Base-by-base conservation (phyloP, 352 stramenopile species). In the Phytophthora palmivora region DNA sequence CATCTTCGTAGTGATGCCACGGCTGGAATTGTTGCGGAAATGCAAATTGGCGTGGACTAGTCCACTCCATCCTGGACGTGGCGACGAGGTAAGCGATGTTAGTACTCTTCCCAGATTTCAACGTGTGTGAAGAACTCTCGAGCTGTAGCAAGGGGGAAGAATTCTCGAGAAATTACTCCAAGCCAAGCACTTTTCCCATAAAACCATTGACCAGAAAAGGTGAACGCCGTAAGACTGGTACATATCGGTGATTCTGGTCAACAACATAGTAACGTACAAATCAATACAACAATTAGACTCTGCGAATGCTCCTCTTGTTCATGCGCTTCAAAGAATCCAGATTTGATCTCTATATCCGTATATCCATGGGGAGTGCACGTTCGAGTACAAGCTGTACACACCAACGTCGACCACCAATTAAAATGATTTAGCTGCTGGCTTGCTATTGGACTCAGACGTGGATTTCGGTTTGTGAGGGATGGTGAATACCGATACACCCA, bases 401-500 rank as follows among this genome's bases (percentile, higher is more conserved):
- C 32, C n/a, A 26, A 16, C 4, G 12, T 19, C 15, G 33, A 6
- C 2, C 41, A 47, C 16, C 19, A 21, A 14, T 60, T 70, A 73
- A 39, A 54, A 70, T 22, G 63, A 73, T 37, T 73, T 76, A 11
- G 67, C 61, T 19, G 57, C 50, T 48, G 56, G 58, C 41, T 76
- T 43, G 48, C 32, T 38, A 38, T 44, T 55, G 38, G 52, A 19
- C 41, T 54, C 72, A 36, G 47, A 39, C 57, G 77, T 84, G 37
- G 53, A 16, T 43, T 74, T 66, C 16, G 28, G 11, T 41, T 56
- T 52, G 53, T 57, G 44, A 47, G 73, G 71, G 62, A 94, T 91
- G 36, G 84, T 92, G 62, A 96, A 94, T 16, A 96, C 86, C 22
- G 81, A 73, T 45, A 96, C 86, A 44, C 70, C 83, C 42, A 96